phyloP scores from a whole-genome alignment of 2,329 filamentous ascomycete species.

The Samsoniella hepiali region DNA sequence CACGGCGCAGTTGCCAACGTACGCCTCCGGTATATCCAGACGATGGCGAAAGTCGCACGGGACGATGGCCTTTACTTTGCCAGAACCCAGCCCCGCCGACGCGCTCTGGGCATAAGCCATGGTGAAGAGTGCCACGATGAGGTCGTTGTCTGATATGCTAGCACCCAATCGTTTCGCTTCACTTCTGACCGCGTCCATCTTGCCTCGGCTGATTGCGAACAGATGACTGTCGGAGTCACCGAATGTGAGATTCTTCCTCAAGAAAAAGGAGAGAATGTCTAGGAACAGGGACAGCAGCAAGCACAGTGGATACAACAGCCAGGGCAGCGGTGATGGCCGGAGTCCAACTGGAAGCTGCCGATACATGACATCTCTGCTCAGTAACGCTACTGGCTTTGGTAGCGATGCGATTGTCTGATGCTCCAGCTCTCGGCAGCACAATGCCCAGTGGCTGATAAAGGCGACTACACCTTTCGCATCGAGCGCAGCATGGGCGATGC shows the following conservation, averaged over 20 bases:
- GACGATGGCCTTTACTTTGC: conserved; percentile 9
- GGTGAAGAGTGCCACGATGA: conserved; percentile 1
- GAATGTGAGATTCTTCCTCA: not conserved
- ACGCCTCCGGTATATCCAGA: not conserved
- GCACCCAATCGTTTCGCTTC: not conserved
- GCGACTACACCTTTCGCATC: not conserved
- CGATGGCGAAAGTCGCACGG: conserved; percentile 13
- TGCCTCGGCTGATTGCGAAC: not conserved
- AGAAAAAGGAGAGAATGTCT: no score
- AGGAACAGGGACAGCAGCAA: not conserved
- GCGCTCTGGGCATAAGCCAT: conserved; percentile 3
- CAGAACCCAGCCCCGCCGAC: not conserved
- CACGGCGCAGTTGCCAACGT: conserved; percentile 8
- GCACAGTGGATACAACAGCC: not conserved
- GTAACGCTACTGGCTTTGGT: no score
- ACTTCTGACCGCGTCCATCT: not conserved
- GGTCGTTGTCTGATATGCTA: conserved; percentile 4
- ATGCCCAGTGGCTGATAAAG: no score
- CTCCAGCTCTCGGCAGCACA: no score
- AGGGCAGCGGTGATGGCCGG: not conserved
- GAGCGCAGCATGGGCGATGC: conserved; percentile 1
- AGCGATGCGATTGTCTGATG: no score
- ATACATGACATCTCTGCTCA: not conserved
- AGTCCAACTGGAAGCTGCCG: no score
- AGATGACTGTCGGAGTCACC: conserved; percentile 4